Evolutionary conservation across 2,329 filamentous ascomycete species (phyloP).

Genomic region (Fonsecaea pugnacius): DNA sequence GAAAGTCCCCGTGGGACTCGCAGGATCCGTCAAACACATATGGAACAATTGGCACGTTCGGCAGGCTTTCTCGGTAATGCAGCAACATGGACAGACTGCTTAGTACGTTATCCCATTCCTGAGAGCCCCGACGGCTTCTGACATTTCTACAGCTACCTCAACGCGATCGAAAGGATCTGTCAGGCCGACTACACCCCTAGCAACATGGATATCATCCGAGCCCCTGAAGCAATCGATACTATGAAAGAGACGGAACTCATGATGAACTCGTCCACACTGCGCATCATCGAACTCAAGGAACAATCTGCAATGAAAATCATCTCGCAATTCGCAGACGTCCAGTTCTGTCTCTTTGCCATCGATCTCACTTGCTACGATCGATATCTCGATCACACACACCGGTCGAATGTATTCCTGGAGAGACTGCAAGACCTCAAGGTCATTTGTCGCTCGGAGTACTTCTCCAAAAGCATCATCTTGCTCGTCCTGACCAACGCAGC

Average conservation of each 20-base stretch:
- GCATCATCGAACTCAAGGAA: slow-evolving; percentile 26
- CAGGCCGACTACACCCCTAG: slow-evolving; percentile 27
- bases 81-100: slow-evolving; percentile 25
- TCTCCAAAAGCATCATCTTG: slow-evolving; percentile 23
- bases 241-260: slow-evolving; percentile 30
- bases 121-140: neutral
- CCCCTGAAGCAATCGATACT: slow-evolving; percentile 24
- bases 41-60: slow-evolving; percentile 29
- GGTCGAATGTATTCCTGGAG: slow-evolving; percentile 26
- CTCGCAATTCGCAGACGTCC: slow-evolving; percentile 28
- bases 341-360: slow-evolving; percentile 29
- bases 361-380: slow-evolving; percentile 32
- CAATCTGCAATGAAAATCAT: slow-evolving; percentile 22
- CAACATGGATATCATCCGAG: slow-evolving; percentile 29
- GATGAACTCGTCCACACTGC: slow-evolving; percentile 19
- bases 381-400: slow-evolving; percentile 15
- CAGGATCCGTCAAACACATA: slow-evolving; percentile 18
- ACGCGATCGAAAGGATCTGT: slow-evolving; percentile 27
- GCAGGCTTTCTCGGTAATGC: slow-evolving; percentile 26
- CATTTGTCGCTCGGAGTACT: slow-evolving; percentile 19
- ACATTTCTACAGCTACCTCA: slow-evolving; percentile 23
- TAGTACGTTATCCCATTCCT: slow-evolving; percentile 17
- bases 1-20: slow-evolving; percentile 14
- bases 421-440: slow-evolving; percentile 21
- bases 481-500: slow-evolving; percentile 26